Evolutionary conservation across 495 filamentous ascomycete genomes (phyloP), one percentile per base, ranked within the genome.

Genomic region (Collariella sp.): DNA sequence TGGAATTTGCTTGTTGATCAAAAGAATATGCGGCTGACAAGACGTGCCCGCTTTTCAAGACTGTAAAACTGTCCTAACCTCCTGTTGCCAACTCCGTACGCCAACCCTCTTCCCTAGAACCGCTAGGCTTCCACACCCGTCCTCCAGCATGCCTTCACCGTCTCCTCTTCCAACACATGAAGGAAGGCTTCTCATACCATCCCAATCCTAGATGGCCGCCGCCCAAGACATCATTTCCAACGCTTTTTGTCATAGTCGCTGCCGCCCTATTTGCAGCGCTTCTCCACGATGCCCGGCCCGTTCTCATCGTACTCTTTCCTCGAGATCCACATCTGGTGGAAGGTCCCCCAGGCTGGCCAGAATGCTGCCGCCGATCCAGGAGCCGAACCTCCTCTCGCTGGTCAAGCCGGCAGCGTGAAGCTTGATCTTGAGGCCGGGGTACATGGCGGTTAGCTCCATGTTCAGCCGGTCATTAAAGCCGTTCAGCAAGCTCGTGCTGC

Each of bases 281-380:
- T 88, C 75, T 89, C 85, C 16, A 89, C 83, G 57, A 89, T 82
- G 11, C 74, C 75, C 0, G 76, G 62, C 12, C 86, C 86, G 66
- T 86, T 84, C 71, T 89, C 86, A 55, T 87, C 83, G 68, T 89
- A 89, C 75, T 89, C 86, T 71, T 87, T 86, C 67, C 74, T 83
- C 16, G 84, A 89, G 57, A 99, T 90, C 93, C 93, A 99, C 87
- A 97, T 87, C 66, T 96, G 91, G 74, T 99, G 93, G 70, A 99
- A 99, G n/a, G 89, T 95, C 9, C 94, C n/a, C 94, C 74, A 99
- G 69, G 72, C 90, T 96, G 3, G 86, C 91, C 62, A 97, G 73
- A 59, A 99, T 96, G 73, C 90, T 96, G 13, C 93, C 93, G 22
- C 93, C 93, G 57, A 99, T 86, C 94, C 94, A 99, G 26, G 85